Base-by-base conservation (phyloP, 2,329 filamentous ascomycete species). In the Pyrenochaeta sp. region DNA sequence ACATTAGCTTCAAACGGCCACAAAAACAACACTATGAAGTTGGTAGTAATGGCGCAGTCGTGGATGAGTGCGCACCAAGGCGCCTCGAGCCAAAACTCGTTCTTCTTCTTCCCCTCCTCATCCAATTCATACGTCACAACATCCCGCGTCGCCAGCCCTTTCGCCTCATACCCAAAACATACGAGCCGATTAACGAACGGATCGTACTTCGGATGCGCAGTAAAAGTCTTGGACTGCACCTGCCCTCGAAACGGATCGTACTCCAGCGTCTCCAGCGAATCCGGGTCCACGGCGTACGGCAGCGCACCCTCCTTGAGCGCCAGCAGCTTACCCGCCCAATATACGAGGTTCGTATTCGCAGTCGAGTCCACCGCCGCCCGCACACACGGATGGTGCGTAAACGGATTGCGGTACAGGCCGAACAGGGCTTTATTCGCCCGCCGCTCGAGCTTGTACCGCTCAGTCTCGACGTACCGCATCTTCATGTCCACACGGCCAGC, bases 81-180 rank as follows among this genome's bases (percentile, higher is more conserved):
- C 0, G 65, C 51, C 6, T 68, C 53, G n/a, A 73, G 32, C 71
- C 72, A 74, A 2, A n/a, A 52, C 35, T 64, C 60, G 18, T 67
- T 52, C 18, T 53, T 50, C 30, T 52, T 55, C 1, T 48, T 46
- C 4, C 67, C 67, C 0, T 55, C 11, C 6, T 34, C 34, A 38
- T 70, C 61, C 13, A 71, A 49, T 5, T 58, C 43, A 34, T 68
- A 69, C 18, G 55, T 51, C 7, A 67, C 59, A n/a, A 70, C 51
- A 36, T 71, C 68, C 19, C 21, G 30, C 14, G 35, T 49, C 3
- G 37, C 46, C 6, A 39, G 51, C 6, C 62, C 65, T 38, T 59
- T 69, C 3, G 69, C 68, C 35, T 67, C 63, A 38, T 72, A 71
- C 14, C 63, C 65, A 35, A 57, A 65, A 6, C 52, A 50, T 4